Evolutionary conservation across 225 moss, liverwort and hornwort genomes (phyloP).

Genomic region (Marchantia polymorpha): DNA sequence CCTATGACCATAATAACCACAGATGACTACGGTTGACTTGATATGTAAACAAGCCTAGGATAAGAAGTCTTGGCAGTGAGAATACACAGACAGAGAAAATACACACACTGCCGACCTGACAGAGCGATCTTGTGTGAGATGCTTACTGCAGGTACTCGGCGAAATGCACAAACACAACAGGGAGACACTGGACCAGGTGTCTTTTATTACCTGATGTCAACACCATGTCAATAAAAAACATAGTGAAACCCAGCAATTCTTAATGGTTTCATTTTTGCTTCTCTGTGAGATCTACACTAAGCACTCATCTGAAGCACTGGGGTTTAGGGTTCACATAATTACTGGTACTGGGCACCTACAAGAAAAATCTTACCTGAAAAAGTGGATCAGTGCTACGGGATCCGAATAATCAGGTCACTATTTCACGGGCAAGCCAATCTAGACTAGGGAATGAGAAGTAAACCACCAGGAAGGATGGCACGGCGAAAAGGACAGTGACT

Average conservation of each 20-base stretch:
- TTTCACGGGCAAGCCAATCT: conserved; percentile 74
- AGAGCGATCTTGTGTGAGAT: background rate
- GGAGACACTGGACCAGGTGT: background rate
- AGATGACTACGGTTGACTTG: too few species aligned
- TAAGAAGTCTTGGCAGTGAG: too few species aligned
- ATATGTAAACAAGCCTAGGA: too few species aligned
- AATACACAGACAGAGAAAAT: too few species aligned
- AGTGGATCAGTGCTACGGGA: background rate
- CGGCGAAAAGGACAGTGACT: conserved; percentile 71
- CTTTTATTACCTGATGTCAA: conserved; percentile 7
- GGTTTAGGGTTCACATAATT: background rate
- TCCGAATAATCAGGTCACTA: conserved; percentile 2
- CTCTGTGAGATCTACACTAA: background rate
- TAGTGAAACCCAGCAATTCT: background rate
- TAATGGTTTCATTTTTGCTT: background rate
- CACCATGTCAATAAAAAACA: background rate
- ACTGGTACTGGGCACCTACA: conserved; percentile 2
- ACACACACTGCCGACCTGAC: too few species aligned
- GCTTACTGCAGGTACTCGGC: too few species aligned
- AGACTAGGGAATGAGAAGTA: conserved; percentile 93
- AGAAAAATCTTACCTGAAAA: background rate
- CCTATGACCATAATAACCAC: too few species aligned
- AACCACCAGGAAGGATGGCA: conserved; percentile 78
- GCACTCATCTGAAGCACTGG: background rate
- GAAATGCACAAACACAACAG: background rate